phyloP scores from a whole-genome alignment of 257 asterid species.

The Gynochthodes officinalis region DNA sequence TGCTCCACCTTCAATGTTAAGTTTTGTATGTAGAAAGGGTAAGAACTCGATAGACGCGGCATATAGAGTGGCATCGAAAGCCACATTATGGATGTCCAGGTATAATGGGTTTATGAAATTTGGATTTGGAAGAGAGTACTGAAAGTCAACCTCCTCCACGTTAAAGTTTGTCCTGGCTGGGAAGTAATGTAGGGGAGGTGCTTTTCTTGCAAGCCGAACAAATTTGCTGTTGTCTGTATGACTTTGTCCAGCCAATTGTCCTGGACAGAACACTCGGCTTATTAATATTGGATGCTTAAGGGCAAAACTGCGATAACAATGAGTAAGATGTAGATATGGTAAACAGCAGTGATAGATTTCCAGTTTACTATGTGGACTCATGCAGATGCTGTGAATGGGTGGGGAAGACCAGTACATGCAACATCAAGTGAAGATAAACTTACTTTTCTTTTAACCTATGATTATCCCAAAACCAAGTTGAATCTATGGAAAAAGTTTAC shows the following conservation, averaged over 20 bases:
- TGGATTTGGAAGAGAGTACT: background rate
- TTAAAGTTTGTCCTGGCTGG: background rate
- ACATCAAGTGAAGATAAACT: background rate
- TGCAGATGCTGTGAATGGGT: too few species aligned
- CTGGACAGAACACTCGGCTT: background rate
- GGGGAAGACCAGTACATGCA: background rate
- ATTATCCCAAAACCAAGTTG: background rate
- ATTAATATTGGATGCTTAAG: too few species aligned
- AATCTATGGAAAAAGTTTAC: background rate
- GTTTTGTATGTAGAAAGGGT: background rate
- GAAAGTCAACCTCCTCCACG: background rate
- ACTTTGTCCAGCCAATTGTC: background rate
- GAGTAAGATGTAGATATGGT: background rate
- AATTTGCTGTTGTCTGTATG: background rate
- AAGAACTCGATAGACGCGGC: background rate
- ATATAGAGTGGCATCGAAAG: background rate
- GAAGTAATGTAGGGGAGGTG: background rate
- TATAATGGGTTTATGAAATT: too few species aligned
- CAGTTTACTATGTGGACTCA: too few species aligned
- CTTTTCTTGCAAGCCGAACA: background rate
- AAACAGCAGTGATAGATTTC: background rate
- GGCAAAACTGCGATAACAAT: background rate
- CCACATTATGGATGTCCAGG: background rate
- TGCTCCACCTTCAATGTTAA: background rate
- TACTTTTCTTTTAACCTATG: background rate